Evolutionary conservation across 257 asterid genomes (phyloP).

Genomic region (Jasminum sambac): DNA sequence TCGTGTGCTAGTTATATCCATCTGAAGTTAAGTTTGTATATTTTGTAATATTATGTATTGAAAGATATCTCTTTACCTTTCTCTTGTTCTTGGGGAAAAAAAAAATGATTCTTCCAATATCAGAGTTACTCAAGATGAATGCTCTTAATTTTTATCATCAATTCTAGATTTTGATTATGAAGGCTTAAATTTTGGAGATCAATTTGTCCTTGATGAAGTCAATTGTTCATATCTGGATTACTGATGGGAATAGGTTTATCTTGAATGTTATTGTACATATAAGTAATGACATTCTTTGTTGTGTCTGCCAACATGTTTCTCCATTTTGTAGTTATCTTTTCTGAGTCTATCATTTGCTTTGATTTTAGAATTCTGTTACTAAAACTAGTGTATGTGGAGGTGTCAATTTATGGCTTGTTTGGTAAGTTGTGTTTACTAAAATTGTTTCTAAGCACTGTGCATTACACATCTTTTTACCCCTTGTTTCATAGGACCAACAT

Average conservation of each 20-base stretch:
- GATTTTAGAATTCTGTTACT: neutral
- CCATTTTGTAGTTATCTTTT: neutral
- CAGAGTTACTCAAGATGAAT: neutral
- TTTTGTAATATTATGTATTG: conserved; percentile 5
- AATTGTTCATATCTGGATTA: neutral
- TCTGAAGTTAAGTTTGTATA: conserved; percentile 13
- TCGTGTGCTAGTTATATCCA: conserved; percentile 27
- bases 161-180: neutral
- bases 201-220: neutral
- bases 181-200: neutral
- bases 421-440: no score
- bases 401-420: no score
- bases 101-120: conserved; percentile 10
- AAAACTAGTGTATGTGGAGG: neutral
- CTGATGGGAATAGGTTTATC: conserved; percentile 1
- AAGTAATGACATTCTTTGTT: neutral
- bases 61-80: conserved; percentile 7
- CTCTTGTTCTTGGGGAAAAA: neutral
- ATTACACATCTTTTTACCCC: no score
- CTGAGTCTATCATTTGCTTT: neutral
- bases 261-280: neutral
- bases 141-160: neutral
- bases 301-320: neutral
- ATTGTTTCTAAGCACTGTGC: no score
- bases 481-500: no score